Evolutionary conservation across 306 rosid genomes (phyloP), one percentile per base, ranked within the genome.

Genomic region (Luffa aegyptiaca): DNA sequence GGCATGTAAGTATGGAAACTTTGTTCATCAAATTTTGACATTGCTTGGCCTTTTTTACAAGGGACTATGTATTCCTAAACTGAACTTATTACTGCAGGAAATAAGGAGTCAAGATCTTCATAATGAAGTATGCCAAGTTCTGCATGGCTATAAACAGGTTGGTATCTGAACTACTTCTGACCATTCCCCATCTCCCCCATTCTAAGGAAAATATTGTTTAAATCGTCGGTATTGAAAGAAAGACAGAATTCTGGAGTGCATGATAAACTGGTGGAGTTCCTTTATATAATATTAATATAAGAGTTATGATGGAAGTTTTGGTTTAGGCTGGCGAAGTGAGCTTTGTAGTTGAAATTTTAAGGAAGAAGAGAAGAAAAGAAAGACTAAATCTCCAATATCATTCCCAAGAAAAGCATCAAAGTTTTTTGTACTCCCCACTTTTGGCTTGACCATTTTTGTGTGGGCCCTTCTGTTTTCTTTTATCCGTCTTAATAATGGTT

Each of bases 61-160:
- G 74, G 79, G 81, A 81, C 46, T 49, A 76, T 26, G 72, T 82
- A 73, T 55, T 78, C 36, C 56, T 84, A 69, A 68, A 20, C 37
- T 45, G 56, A 70, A 75, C 58, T 79, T 74, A 9, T 18, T 65
- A 72, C 73, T 73, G 3, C 81, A 96, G 99, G 99, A 93, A 96
- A 96, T 96, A 93, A 87, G 91, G 85, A 91, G 92, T 84, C 91
- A 89, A 86, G 98, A 92, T 64, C 92, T 96, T 76, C 96, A 88
- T 84, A 90, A 88, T 83, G 99, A 93, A 77, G 88, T 96, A 85
- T 89, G 97, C 81, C 94, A 91, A 88, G 98, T 96, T 81, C 88
- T 96, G 84, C 96, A 81, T n/a, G 99, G 98, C 56, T 96, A 91
- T 88, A 93, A 96, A 84, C 97, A 93, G 97, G 99, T 96, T 82